Evolutionary conservation across 2,329 filamentous ascomycete genomes (phyloP), one percentile per base, ranked within the genome.

Genomic region (Cordyceps cateniannulata): DNA sequence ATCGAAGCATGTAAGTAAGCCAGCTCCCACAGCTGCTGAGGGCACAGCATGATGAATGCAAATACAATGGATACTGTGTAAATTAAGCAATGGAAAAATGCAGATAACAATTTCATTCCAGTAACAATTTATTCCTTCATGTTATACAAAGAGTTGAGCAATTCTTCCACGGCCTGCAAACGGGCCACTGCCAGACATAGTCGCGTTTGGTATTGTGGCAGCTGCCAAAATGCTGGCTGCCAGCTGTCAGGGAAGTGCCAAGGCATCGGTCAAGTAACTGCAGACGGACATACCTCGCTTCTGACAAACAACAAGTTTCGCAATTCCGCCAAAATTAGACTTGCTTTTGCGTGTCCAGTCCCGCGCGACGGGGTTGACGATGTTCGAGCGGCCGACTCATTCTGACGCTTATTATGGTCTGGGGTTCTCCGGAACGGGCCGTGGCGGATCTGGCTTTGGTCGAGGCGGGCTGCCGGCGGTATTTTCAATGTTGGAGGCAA

Each of bases 401-500:
- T 24, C 24, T 24, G 44, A 16, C 12, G 32, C 14, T 35, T 35
- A 35, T 10, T n/a, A 38, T 20, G 54, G 29, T 14, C 10, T 58
- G 8, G 45, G 55, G 22, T 22, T 38, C n/a, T 57, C 54, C 22
- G 55, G 55, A 20, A 42, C 47, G 18, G 55, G 55, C 47, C 55
- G 55, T 16, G 55, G 55, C 29, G 55, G 55, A 42, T 58, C 55
- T 42, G 55, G 55, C 35, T 58, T 49, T 6, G 55, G 55, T 40
- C 55, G 55, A 42, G 45, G 45, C 22, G 55, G 32, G 16, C 14
- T 50, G n/a, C 22, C 45, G 20, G 32, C 45, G 40, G 55, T 29
- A 10, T 58, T 58, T 27, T 9, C 32, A 16, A 29, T 22, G 16
- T 7, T 32, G 22, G 6, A n/a, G 6, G 47, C 18, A 22, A 16